Evolutionary conservation across 345 rosid genomes (phyloP), one percentile per base, ranked within the genome.

Genomic region (Lagerstroemia speciosa): DNA sequence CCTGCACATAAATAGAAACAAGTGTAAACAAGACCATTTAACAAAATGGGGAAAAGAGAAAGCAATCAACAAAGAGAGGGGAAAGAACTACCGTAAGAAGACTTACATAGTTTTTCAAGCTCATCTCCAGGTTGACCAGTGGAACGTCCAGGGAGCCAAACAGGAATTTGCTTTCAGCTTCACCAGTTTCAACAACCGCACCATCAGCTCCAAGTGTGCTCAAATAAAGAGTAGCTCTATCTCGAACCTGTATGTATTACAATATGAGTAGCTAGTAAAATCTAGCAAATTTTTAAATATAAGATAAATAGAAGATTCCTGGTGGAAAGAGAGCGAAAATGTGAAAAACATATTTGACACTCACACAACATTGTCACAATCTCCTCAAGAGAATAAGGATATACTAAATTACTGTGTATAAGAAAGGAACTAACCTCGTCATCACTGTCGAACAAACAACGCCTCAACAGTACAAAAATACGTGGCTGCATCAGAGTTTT

Each of bases 221-320:
- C 68, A 94, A 79, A 84, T 85, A 94, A 40, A 94, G 85, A 45
- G 99, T 94, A 69, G 99, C 97, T 77, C 99, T 85, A 76, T 94
- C 99, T 75, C 97, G 97, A 69, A 94, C 97, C 99, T 93, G 80
- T 33, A 75, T 22, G 20, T 33, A 41, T 60, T 14, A 19, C 43
- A 32, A n/a, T 26, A 57, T 24, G 3, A 57, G 62, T 57, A 57
- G 62, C 61, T 27, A 27, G 30, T 57, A 27, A 57, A 2, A 24
- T 11, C 27, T 26, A 52, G 32, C 0, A 31, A 26, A 3, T 24
- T 57, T 3, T 5, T 9, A 57, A 10, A 20, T 57, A 27, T 24
- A 57, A 57, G 30, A 8, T 57, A 57, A 9, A 9, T 9, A 6
- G 16, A 65, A 65, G 33, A 30, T 40, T 65, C 46, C 52, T 12